Evolutionary conservation across 2,329 filamentous ascomycete species (phyloP).

Genomic region (Gremmenia infestans): DNA sequence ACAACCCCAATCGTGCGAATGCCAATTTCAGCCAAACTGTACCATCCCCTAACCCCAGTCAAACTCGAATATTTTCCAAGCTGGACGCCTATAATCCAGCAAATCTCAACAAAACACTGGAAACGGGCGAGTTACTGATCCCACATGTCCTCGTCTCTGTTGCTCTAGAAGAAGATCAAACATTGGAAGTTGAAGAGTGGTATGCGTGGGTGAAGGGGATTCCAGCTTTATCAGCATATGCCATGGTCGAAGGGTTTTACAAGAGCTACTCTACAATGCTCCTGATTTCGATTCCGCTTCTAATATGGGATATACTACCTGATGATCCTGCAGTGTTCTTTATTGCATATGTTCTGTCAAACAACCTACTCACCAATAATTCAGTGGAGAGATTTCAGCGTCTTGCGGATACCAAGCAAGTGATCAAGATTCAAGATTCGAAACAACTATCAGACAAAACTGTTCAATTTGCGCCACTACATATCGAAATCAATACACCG

Average conservation of each 20-base stretch:
- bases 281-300: conserved; percentile 52
- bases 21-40: conserved; percentile 4
- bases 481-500: neutral
- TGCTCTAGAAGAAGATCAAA: conserved; percentile 53
- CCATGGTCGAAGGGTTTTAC: conserved; percentile 57
- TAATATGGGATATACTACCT: conserved; percentile 55
- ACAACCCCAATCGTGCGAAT: neutral
- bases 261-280: conserved; percentile 57
- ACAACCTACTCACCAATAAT: conserved; percentile 5
- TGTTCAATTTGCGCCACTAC: neutral
- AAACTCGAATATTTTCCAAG: conserved; percentile 6
- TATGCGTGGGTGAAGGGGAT: conserved; percentile 52
- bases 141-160: conserved; percentile 59
- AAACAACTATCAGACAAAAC: neutral
- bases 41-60: neutral
- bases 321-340: conserved; percentile 54
- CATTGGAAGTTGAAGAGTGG: conserved; percentile 53
- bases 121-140: conserved; percentile 8
- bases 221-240: conserved; percentile 53
- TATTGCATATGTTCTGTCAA: conserved; percentile 52
- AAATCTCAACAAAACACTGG: conserved; percentile 2
- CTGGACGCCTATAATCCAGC: conserved; percentile 8
- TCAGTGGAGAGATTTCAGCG: conserved; percentile 3
- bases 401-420: neutral
- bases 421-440: neutral